Conservation (phyloP, 2,329 filamentous ascomycete species). For the Sporothrix mexicana region DNA sequence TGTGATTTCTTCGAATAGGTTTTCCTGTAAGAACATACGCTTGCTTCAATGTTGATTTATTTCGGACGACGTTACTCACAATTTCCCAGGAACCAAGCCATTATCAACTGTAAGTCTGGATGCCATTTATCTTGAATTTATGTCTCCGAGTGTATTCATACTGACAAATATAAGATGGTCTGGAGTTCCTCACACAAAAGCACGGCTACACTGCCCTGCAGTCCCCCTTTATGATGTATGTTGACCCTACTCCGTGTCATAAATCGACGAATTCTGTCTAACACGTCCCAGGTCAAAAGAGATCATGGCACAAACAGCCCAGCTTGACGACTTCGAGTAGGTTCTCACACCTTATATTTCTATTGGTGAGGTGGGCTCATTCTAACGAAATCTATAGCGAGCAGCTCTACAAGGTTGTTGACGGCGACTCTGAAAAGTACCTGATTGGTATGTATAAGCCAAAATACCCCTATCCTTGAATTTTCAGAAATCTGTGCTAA, state of each 20-base stretch:
- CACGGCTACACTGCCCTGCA: conserved; percentile 79
- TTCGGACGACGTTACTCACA: neutral
- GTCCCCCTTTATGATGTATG: conserved; percentile 86
- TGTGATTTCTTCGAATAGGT: neutral
- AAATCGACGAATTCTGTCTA: neutral
- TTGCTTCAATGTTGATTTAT: conserved; percentile 3
- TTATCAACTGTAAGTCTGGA: conserved; percentile 72
- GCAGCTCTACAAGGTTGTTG: conserved; percentile 95
- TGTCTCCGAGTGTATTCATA: neutral
- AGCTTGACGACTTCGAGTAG: conserved; percentile 89
- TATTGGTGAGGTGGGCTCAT: no score
- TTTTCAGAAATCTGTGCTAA: conserved; percentile 20
- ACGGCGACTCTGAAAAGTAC: conserved; percentile 86
- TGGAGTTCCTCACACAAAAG: conserved; percentile 82
- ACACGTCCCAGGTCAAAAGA: conserved; percentile 64
- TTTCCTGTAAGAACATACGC: conserved; percentile 26
- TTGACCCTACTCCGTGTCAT: neutral
- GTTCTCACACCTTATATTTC: neutral
- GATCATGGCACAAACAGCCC: conserved; percentile 97
- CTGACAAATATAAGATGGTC: conserved; percentile 59
- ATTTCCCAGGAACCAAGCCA: conserved; percentile 70
- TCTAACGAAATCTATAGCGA: conserved; percentile 55
- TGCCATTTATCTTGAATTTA: neutral
- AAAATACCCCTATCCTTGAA: neutral
- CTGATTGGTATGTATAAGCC: conserved; percentile 60